Evolutionary conservation across 2,329 filamentous ascomycete species (phyloP).

Genomic region (Acrodontium crateriforme): DNA sequence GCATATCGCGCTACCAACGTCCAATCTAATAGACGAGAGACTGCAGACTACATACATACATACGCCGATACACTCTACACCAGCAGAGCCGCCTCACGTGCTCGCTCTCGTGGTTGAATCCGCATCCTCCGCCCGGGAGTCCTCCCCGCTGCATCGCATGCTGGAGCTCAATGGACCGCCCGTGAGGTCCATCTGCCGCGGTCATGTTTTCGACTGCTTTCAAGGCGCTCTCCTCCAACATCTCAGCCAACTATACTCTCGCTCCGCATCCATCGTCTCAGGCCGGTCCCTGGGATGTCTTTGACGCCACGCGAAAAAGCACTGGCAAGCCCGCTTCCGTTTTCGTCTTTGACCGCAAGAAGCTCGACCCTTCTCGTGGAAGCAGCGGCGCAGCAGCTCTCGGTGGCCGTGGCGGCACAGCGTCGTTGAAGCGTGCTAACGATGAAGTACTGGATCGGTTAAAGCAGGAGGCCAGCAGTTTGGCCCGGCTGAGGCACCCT

Average conservation of each 20-base stretch:
- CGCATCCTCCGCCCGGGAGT: no score
- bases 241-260: slow-evolving; percentile 79
- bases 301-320: slow-evolving; percentile 92
- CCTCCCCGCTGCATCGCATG: no score
- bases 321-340: slow-evolving; percentile 80
- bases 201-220: slow-evolving; percentile 94
- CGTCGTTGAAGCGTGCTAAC: slow-evolving; percentile 62
- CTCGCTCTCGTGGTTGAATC: no score
- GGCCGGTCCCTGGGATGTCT: slow-evolving; percentile 92
- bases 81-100: no score
- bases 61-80: no score
- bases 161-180: no score
- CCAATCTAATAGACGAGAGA: no score
- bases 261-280: slow-evolving; percentile 61
- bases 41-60: no score
- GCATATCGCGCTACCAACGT: no score
- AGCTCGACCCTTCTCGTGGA: slow-evolving; percentile 55
- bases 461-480: slow-evolving; percentile 78
- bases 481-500: slow-evolving; percentile 80
- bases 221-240: slow-evolving; percentile 90
- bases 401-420: slow-evolving; percentile 44
- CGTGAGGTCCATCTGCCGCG: no score
- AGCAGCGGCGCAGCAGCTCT: slow-evolving; percentile 30
- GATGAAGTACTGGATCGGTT: slow-evolving; percentile 86
- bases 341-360: slow-evolving; percentile 88